Base-by-base conservation (phyloP, 1,284 basidiomycete genomes). In the Tilletia walkeri region DNA sequence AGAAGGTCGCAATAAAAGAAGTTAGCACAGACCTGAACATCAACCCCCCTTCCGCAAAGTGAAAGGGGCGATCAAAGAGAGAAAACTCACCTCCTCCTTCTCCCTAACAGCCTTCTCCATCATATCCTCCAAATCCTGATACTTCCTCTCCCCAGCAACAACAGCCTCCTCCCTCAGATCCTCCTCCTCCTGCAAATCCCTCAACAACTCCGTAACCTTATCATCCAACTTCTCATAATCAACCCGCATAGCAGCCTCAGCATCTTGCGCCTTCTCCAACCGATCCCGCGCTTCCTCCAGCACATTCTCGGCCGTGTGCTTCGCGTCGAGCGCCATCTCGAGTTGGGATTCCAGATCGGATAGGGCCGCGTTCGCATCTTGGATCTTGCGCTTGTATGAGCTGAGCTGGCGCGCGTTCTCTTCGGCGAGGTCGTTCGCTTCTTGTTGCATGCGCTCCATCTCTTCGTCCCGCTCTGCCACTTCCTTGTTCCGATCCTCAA, bases 181-280 rank as follows among this genome's bases (percentile, higher is more conserved):
- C 68, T 86, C 84, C 66, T 86, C 84, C 38, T 85, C 84, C 39
- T 81, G 80, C 48, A 84, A 75, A 66, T 86, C 85, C 54, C 81
- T 80, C 49, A 85, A 84, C 66, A 82, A 82, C 16, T 84, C 81
- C 4, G 76, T 74, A 7, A 79, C 73, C 71, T 82, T 82, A 24
- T 75, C 78, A 56, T 82, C 78, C 14, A 83, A 67, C 24, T 78
- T 80, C 66, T 66, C 38, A 18, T 49, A 34, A 20, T 48, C 59
- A 16, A 41, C 36, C 34, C 59, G 59, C 59, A 63, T 63, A 9
- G 38, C 38, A 24, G 18, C 59, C 59, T 63, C 59, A 3, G 59
- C 34, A 38, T 63, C 59, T 39, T 63, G 59, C 36, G 38, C 59
- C 59, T 39, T 36, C 34, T 20, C 41, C 45, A 66, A 9, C 9